These are phyloP conservation scores for Eragrostis tef DNA, from an alignment of 202 grass and related monocot genomes.

Conservation along the genomic window DNA sequence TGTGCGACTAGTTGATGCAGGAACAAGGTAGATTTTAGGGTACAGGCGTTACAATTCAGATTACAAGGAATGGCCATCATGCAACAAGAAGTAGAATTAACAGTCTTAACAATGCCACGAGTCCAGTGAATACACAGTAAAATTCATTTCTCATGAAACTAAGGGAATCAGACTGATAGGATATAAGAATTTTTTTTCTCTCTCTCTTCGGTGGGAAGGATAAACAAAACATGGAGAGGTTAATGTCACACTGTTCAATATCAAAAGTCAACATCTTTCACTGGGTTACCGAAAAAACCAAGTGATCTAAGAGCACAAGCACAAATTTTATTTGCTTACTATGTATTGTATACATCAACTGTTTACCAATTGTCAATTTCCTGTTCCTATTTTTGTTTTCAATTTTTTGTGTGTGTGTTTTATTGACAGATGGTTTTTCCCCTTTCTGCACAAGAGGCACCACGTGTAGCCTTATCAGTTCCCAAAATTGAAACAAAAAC, in stretches of 20 bases:
- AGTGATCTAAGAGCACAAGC: background rate
- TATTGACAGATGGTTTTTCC: too few species aligned
- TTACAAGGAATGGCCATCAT: background rate
- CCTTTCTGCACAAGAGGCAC: too few species aligned
- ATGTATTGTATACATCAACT: background rate
- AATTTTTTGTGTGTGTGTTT: background rate
- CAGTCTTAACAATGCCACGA: background rate
- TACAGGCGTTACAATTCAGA: background rate
- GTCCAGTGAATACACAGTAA: background rate
- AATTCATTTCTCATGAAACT: background rate
- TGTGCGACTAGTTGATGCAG: background rate
- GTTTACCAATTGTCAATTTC: too few species aligned
- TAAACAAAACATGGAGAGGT: too few species aligned
- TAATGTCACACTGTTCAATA: background rate
- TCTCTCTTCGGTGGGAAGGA: too few species aligned
- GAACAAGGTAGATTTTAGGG: background rate
- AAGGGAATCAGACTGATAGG: background rate
- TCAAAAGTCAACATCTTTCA: slow-evolving; percentile 22
- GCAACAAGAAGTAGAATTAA: background rate
- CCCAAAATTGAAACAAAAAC: background rate
- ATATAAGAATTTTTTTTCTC: too few species aligned
- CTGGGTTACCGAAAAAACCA: slow-evolving; percentile 1
- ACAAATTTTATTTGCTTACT: slow-evolving; percentile 1
- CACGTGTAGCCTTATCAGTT: background rate
- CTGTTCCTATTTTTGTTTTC: background rate